Conservation (phyloP, 2,329 filamentous ascomycete genomes). For the Trichoderma breve region DNA sequence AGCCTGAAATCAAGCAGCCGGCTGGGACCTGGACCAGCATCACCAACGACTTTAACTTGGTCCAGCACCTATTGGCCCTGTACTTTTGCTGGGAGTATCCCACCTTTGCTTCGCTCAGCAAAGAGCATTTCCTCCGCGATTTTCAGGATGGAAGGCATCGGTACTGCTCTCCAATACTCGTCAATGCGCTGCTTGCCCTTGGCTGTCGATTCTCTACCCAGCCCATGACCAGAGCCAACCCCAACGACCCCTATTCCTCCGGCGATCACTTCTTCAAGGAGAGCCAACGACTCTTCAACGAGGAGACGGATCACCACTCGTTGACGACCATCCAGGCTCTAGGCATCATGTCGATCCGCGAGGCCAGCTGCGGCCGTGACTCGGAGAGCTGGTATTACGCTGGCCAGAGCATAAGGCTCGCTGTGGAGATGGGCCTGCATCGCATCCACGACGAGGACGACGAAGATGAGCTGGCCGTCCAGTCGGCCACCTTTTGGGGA, state of each 20-base stretch:
- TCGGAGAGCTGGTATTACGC: constrained; percentile 72
- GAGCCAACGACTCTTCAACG: constrained; percentile 57
- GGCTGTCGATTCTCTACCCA: constrained; percentile 68
- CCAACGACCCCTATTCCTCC: constrained; percentile 60
- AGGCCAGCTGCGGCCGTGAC: constrained; percentile 70
- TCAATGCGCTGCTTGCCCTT: constrained; percentile 64
- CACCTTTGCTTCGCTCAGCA: constrained; percentile 69
- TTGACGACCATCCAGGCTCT: constrained; percentile 73
- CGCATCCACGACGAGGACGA: constrained; percentile 48
- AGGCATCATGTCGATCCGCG: constrained; percentile 72
- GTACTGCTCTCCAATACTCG: constrained; percentile 66
- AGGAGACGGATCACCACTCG: constrained; percentile 57
- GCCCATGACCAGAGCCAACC: constrained; percentile 60
- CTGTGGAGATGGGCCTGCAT: constrained; percentile 70
- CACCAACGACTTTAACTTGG: constrained; percentile 55
- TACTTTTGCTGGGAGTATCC: constrained; percentile 78
- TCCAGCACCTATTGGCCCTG: constrained; percentile 62
- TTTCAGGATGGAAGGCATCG: constrained; percentile 59
- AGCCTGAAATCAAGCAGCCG: constrained; percentile 44
- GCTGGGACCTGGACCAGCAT: constrained; percentile 58
- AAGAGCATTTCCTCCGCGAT: constrained; percentile 67
- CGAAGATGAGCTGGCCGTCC: constrained; percentile 56
- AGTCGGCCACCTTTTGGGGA: constrained; percentile 61
- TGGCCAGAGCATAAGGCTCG: constrained; percentile 69
- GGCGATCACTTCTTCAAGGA: constrained; percentile 76